Percentiles rank a stretch among this genome's conserved stretches.
phyloP scores from a whole-genome alignment of 345 rosid species.

The Noccaea bulbosa region DNA sequence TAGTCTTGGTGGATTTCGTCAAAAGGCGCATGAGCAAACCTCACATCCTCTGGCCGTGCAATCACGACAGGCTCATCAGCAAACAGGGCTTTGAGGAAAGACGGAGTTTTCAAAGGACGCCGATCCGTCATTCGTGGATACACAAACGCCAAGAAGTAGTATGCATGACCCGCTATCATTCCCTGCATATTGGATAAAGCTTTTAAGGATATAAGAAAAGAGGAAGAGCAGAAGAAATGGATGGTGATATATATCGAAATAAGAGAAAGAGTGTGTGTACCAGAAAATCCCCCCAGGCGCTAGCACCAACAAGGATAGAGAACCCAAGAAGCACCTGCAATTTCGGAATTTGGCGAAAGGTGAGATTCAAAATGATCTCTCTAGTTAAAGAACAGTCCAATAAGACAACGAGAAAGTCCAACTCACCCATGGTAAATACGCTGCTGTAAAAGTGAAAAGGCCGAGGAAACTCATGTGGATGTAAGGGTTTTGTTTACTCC shows the following conservation, averaged over 20 bases:
- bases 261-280: constrained; percentile 45
- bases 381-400: background rate
- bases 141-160: constrained; percentile 93
- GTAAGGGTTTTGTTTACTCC: constrained; percentile 98
- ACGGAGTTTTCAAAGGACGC: constrained; percentile 78
- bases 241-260: background rate
- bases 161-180: constrained; percentile 98
- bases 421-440: constrained; percentile 96
- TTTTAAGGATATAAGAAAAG: background rate
- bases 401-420: constrained; percentile 10
- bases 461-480: constrained; percentile 99
- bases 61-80: constrained; percentile 86
- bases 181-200: constrained; percentile 58
- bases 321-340: constrained; percentile 91
- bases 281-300: constrained; percentile 97
- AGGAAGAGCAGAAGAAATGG: background rate
- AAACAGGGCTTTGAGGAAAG: constrained; percentile 73
- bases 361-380: background rate
- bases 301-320: constrained; percentile 93
- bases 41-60: constrained; percentile 71
- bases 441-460: constrained; percentile 92
- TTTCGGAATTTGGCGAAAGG: background rate
- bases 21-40: constrained; percentile 78
- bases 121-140: constrained; percentile 89
- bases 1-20: constrained; percentile 75